Evolutionary conservation across 2,329 filamentous ascomycete genomes (phyloP), one percentile per base, ranked within the genome.

Genomic region (Aspergillus ustus): DNA sequence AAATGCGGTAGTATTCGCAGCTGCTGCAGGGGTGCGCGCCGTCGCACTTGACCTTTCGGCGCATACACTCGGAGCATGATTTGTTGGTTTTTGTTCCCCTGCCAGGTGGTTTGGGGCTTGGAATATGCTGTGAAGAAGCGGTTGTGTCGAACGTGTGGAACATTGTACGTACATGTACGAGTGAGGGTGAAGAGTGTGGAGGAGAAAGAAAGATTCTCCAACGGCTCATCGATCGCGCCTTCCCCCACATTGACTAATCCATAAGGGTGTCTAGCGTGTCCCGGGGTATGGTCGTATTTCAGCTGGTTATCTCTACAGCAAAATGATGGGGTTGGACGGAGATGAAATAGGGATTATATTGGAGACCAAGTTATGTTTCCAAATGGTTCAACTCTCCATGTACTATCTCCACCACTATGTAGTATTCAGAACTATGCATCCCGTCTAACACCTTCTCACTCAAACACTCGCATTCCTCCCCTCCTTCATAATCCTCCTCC

Each of bases 31-130:
- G 57, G n/a, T 50, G 25, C 15, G 44, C 52, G 19, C 56, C 56
- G 25, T 60, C 57, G 49, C 61, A 63, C 25, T 57, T 56, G 34
- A 63, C 31, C 53, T 60, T 60, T 4, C 61, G 44, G 2, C 61
- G 52, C 5, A 34, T 50, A 52, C 61, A 63, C 53, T 62, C 60
- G 6, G 48, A 22, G 17, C 56, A 59, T 7, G 60, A 59, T 20
- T 48, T 54, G 45, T 59, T 62, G 4, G 52, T 29, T 43, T 15
- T 4, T 40, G 34, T n/a, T n/a, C n/a, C 11, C 15, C 48, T 59
- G 31, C 43, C 45, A 28, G 51, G 34, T 22, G 51, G 22, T 4
- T 53, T 20, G 17, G 17, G 31, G 3, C 3, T 52, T 53, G 51
- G 25, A 11, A 19, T 20, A 53, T 34, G 15, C 31, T 9, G 8